A percentile compares a stretch with the other conserved stretches of the same genome.
Evolutionary conservation across 148 eudicot species (phyloP).

Genomic region (Diospyros lotus): DNA sequence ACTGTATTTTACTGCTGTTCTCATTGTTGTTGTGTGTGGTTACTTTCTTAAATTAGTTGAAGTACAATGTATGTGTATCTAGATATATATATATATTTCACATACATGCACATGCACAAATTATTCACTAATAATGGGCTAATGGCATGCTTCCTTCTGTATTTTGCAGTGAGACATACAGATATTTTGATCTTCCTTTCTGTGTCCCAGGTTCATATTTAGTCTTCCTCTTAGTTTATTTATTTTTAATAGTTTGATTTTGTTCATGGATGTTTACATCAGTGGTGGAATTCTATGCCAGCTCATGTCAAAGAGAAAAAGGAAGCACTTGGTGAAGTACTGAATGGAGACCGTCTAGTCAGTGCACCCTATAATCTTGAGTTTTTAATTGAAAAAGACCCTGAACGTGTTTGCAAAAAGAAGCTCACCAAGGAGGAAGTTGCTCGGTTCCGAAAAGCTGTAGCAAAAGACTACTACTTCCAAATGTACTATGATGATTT

Average conservation of each 20-base stretch:
- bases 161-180: conserved; percentile 54
- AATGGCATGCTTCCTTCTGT: too few species aligned
- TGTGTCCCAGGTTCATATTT: conserved; percentile 39
- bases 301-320: conserved; percentile 36
- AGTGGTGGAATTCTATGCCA: conserved; percentile 2
- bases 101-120: too few species aligned
- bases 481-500: conserved; percentile 63
- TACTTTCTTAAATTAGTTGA: too few species aligned
- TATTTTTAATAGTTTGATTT: not conserved
- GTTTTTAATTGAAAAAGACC: conserved; percentile 45
- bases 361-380: conserved; percentile 51
- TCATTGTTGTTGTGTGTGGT: too few species aligned
- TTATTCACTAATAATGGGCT: too few species aligned
- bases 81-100: too few species aligned
- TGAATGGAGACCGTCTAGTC: conserved; percentile 57
- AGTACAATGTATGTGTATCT: too few species aligned
- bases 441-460: conserved; percentile 47
- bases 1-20: too few species aligned
- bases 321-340: conserved; percentile 57
- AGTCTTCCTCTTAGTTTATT: not conserved
- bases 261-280: not conserved
- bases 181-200: conserved; percentile 60
- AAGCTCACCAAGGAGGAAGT: conserved; percentile 48
- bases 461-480: conserved; percentile 53
- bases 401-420: conserved; percentile 46